Base-by-base conservation (phyloP, 306 rosid genomes). In the Castanopsis chinensis region DNA sequence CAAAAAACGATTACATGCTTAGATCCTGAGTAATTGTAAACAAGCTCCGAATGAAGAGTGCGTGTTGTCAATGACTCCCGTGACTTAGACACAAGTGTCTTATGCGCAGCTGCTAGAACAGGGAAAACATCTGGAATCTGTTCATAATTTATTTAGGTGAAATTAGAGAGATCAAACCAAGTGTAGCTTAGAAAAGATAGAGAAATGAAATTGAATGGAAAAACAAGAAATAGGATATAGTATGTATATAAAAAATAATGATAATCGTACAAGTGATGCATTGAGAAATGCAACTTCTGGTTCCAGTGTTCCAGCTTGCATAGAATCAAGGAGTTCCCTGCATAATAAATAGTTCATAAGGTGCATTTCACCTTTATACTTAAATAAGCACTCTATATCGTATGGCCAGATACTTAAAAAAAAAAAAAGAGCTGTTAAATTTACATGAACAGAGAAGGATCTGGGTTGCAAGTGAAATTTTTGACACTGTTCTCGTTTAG, bases 41-140 rank as follows among this genome's bases (percentile, higher is more conserved):
- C 95, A 25, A 94, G 98, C 90, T 94, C 98, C 2, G 98, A 92
- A 86, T 92, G 97, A 87, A 87, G 95, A 53, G 97, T 94, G 57
- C 92, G 91, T 7, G 98, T 92, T 71, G 92, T 94, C 81, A 94
- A 82, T 19, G 92, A 90, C 55, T 90, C 92, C 43, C 92, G 85
- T 13, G 91, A 92, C 86, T 90, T 91, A 84, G 92, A 74, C 53
- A 91, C 45, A 2, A 92, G 93, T 5, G 93, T 91, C 85, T 92
- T 94, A 80, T 91, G 89, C 0, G 95, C 97, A 35, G 97, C 92
- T 25, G 97, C 94, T 59, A 94, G 89, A 53, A 94, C 83, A 11
- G 94, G 97, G 60, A 92, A 94, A 75, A 90, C 77, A 86, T 94
- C 91, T 68, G 97, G 97, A 74, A 94, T 89, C 97, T 92, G 90